Conservation (phyloP, 768 basidiomycete species). For the Leccinum uliginosum region DNA sequence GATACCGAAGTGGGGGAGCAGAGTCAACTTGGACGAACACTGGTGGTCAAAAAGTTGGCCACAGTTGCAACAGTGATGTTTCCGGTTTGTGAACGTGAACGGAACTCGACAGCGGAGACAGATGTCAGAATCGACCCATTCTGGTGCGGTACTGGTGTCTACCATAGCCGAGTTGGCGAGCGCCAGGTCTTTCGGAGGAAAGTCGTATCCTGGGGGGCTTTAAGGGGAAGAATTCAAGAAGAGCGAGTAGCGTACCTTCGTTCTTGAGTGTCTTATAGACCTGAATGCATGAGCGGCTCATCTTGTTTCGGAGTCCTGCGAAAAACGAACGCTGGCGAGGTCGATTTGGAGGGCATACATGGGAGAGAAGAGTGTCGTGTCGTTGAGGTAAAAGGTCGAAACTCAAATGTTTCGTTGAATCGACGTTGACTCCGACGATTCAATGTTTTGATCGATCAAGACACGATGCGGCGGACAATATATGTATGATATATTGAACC, state of each 20-base stretch:
- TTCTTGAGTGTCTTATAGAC: slow-evolving; percentile 71
- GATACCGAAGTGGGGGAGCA: slow-evolving; percentile 92
- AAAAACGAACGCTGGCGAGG: no score
- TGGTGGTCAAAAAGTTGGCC: slow-evolving; percentile 94
- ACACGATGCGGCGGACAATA: no score
- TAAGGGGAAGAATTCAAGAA: not conserved
- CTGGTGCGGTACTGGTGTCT: slow-evolving; percentile 86
- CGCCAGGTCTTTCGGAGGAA: slow-evolving; percentile 75
- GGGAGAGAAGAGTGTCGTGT: no score
- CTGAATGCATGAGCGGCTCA: no score
- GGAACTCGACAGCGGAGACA: slow-evolving; percentile 89
- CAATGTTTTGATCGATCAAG: no score
- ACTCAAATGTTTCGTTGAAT: no score
- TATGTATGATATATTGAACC: no score
- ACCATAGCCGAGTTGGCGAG: slow-evolving; percentile 79
- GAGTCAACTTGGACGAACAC: slow-evolving; percentile 82
- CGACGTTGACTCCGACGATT: no score
- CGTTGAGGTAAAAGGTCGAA: no score
- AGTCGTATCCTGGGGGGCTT: slow-evolving; percentile 58
- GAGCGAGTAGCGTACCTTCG: slow-evolving; percentile 56
- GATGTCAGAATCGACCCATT: slow-evolving; percentile 96
- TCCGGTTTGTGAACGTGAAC: slow-evolving; percentile 93
- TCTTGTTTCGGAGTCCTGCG: no score
- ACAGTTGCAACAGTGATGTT: slow-evolving; percentile 98
- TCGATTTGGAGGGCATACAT: no score